A percentile compares a stretch with the other conserved stretches of the same genome.
These are phyloP conservation scores for Fragaria nilgerrensis DNA, from an alignment of 306 rosid species.

Conservation along the genomic window DNA sequence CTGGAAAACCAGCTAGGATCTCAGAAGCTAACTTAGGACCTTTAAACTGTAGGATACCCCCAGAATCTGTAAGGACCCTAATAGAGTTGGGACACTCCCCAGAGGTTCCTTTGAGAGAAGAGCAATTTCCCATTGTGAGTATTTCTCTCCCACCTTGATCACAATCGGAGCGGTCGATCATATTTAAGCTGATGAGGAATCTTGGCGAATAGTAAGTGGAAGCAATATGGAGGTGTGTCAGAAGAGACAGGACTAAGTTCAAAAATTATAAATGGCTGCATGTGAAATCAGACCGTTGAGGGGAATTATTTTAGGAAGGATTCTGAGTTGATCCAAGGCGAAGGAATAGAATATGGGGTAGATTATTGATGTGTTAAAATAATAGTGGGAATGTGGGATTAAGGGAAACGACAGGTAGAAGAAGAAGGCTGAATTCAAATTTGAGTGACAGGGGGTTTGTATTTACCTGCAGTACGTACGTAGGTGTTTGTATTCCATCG, in stretches of 20 bases:
- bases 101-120: constrained; percentile 47
- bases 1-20: constrained; percentile 43
- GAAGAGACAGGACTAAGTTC: constrained; percentile 8
- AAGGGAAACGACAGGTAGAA: constrained; percentile 26
- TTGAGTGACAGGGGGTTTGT: constrained; percentile 12
- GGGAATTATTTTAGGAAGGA: constrained; percentile 24
- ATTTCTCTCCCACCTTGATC: neutral
- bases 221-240: constrained; percentile 27
- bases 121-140: constrained; percentile 65
- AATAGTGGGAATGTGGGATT: neutral
- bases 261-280: constrained; percentile 38
- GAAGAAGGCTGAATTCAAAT: constrained; percentile 32
- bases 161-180: neutral
- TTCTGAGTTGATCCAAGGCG: constrained; percentile 31
- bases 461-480: constrained; percentile 20
- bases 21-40: constrained; percentile 57
- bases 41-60: constrained; percentile 50
- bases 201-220: constrained; percentile 26
- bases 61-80: constrained; percentile 54
- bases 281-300: constrained; percentile 75
- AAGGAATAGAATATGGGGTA: constrained; percentile 43
- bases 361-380: constrained; percentile 39
- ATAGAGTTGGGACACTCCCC: constrained; percentile 51
- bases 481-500: constrained; percentile 4
- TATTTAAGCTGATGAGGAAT: constrained; percentile 20